Evolutionary conservation across 768 basidiomycete species (phyloP).

Genomic region (Tricholoma saponaceum): DNA sequence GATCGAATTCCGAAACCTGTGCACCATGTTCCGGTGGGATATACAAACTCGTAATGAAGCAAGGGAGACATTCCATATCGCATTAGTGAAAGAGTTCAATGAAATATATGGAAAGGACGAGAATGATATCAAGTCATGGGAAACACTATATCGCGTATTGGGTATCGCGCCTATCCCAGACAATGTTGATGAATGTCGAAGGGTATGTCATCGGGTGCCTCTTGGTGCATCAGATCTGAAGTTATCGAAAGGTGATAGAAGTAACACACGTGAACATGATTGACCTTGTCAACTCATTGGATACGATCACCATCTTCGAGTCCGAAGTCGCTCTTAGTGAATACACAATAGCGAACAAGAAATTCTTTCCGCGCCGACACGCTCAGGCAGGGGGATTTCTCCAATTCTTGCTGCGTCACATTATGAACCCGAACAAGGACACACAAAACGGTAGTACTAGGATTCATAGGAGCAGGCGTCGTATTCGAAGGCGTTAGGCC

Average conservation of each 20-base stretch:
- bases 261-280: constrained; percentile 35
- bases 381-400: constrained; percentile 28
- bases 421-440: constrained; percentile 11
- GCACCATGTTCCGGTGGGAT: constrained; percentile 13
- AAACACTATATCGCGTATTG: constrained; percentile 22
- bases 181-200: constrained; percentile 19
- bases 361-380: constrained; percentile 28
- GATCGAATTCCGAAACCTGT: constrained; percentile 24
- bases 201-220: constrained; percentile 14
- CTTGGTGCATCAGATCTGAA: background rate
- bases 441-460: background rate
- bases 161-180: constrained; percentile 25
- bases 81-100: constrained; percentile 30
- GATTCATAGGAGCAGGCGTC: background rate
- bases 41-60: background rate
- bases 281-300: constrained; percentile 13
- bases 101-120: constrained; percentile 27
- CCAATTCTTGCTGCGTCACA: constrained; percentile 26
- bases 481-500: background rate
- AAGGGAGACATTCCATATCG: constrained; percentile 20
- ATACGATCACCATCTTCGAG: constrained; percentile 14
- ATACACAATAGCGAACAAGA: constrained; percentile 23
- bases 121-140: constrained; percentile 25
- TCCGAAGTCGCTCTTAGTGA: constrained; percentile 24
- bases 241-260: constrained; percentile 19